Evolutionary conservation across 257 asterid species (phyloP), one percentile per base, ranked within the genome.

Genomic region (Petunia secreta): DNA sequence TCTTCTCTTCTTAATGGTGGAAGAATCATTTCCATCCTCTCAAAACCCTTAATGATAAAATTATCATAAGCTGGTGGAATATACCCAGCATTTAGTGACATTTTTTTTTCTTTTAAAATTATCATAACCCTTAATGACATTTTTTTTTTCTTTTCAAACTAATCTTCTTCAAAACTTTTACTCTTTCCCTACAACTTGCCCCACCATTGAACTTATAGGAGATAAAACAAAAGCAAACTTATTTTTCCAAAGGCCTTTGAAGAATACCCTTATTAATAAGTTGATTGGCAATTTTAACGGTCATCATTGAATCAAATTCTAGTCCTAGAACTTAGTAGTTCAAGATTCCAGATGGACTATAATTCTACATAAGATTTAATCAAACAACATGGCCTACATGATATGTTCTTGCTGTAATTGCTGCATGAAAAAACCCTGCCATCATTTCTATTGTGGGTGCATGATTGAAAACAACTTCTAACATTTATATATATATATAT

Each of bases 381-480:
- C 43, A 71, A 50, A 34, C 62, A 9, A 50, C 60, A 71, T 50
- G 77, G 60, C 59, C 77, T 69, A 46, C 39, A 46, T 25, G 25
- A 69, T 69, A 5, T 44, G 25, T 25, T 46, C n/a, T 69, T 69
- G 58, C 48, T 46, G 25, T 69, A 69, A 69, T 76, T 55, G 68
- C 59, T 77, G 36, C 80, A 77, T 77, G 55, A 77, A 77, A 76
- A 59, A 58, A 25, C 69, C 73, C 73, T 48, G 64, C 15, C 41
- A 77, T 77, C 59, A 77, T 77, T 77, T 60, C 57, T n/a, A 77
- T 59, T 71, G 80, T 77, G 46, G 73, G 80, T 63, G 80, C 57
- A 59, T 77, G 80, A 77, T 59, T 77, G 73, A 77, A 6, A 77
- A 44, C 80, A 60, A 59, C 55, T 77, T 77, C 15, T 77, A 71